Evolutionary conservation across 345 rosid genomes (phyloP), one percentile per base, ranked within the genome.

Genomic region (Linum tenue): DNA sequence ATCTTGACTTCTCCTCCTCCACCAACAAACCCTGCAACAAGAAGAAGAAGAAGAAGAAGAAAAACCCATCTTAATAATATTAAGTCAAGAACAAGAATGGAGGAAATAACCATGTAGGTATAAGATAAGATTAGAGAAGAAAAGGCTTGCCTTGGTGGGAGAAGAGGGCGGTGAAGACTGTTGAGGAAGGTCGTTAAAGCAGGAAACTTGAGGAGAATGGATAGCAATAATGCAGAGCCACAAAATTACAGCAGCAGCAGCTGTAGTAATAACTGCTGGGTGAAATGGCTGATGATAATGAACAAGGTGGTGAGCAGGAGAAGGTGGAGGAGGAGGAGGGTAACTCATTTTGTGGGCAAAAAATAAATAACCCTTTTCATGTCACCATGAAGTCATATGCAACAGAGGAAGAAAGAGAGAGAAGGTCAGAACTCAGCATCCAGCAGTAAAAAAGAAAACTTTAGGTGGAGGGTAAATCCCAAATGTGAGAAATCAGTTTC

Each of bases 1-100:
- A 68, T 75, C 98, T 81, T 8, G 89, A 77, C 78, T 88, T 86
- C 64, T 79, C 91, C 65, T 84, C 95, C 8, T 9, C 35, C 11
- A 74, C 69, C 51, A 72, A 43, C 72, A 75, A 63, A 2, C 66
- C 86, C 91, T 86, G 61, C 66, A 48, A 60, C 50, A 69, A 55
- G 11, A 31, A 56, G 40, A 37, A 39, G n/a, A n/a, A n/a, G n/a
- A n/a, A n/a, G n/a, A n/a, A n/a, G n/a, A 38, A 56, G 36, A 55
- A 39, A 38, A 5, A n/a, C 0, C 7, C 35, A 22, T 16, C 8
- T 61, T 37, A 60, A 51, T 62, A 53, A 37, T 0, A 42, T 0
- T 56, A 50, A 37, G 22, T 65, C 11, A 39, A 39, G 35, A 31
- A 9, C 8, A 42, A 38, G 60, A 51, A 67, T 4, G 16, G 55